These are phyloP conservation scores for Leccinum truebloodii DNA, from an alignment of 768 basidiomycete species.

Conservation along the genomic window DNA sequence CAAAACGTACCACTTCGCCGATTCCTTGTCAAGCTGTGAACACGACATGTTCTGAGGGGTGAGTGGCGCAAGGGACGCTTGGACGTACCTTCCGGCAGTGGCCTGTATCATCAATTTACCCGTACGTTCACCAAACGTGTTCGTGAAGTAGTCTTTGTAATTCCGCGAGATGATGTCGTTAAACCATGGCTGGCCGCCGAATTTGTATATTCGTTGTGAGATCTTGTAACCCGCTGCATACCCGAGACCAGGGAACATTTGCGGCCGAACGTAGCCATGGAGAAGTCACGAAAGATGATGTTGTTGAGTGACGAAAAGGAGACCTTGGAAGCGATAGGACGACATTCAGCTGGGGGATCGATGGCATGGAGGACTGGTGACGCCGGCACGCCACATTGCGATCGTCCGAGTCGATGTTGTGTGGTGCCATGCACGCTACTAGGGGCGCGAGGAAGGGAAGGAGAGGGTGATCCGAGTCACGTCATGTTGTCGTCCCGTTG, in stretches of 20 bases:
- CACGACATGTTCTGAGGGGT: neutral
- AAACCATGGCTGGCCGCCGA: slow-evolving; percentile 98
- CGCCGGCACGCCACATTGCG: too few relatives aligned
- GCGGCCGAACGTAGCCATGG: slow-evolving; percentile 60
- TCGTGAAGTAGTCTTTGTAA: slow-evolving; percentile 80
- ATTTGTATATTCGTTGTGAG: slow-evolving; percentile 93
- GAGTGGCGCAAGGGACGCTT: neutral
- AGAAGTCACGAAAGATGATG: slow-evolving; percentile 88
- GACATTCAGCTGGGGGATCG: neutral
- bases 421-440: too few relatives aligned
- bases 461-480: too few relatives aligned
- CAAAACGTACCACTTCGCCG: slow-evolving; percentile 83
- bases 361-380: neutral
- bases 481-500: too few relatives aligned
- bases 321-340: slow-evolving; percentile 43
- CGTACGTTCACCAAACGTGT: slow-evolving; percentile 87
- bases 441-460: too few relatives aligned
- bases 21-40: slow-evolving; percentile 67
- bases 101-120: slow-evolving; percentile 98
- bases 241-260: slow-evolving; percentile 97
- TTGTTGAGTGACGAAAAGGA: slow-evolving; percentile 60
- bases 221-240: slow-evolving; percentile 99
- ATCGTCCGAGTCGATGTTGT: too few relatives aligned
- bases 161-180: slow-evolving; percentile 85
- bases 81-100: slow-evolving; percentile 80